Evolutionary conservation across 2,329 filamentous ascomycete genomes (phyloP).

Genomic region (Clonostachys rosea): DNA sequence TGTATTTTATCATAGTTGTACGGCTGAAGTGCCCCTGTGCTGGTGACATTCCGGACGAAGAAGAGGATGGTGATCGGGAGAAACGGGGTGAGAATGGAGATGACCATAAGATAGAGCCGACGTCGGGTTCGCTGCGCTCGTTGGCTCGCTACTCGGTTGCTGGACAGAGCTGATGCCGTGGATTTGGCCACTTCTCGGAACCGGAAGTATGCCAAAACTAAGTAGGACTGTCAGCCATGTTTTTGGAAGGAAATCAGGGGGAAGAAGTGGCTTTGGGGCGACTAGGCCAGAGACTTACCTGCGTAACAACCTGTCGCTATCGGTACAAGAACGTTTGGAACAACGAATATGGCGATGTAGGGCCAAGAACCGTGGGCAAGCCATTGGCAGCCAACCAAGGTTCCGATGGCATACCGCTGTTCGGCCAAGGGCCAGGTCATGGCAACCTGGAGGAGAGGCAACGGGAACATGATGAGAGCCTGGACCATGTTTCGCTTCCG

Average conservation of each 20-base stretch:
- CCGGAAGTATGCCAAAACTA: conserved; percentile 40
- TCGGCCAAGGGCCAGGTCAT: conserved; percentile 41
- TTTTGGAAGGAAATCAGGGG: neutral
- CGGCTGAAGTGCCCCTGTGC: conserved; percentile 15
- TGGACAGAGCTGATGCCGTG: conserved; percentile 30
- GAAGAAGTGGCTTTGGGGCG: neutral
- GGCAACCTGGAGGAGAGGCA: conserved; percentile 42
- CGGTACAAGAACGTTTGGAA: conserved; percentile 37
- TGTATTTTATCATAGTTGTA: conserved; percentile 39
- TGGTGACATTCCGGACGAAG: conserved; percentile 31
- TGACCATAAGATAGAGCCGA: conserved; percentile 50
- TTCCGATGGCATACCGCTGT: conserved; percentile 43
- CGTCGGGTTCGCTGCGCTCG: conserved; percentile 42
- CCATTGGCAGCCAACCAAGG: conserved; percentile 44
- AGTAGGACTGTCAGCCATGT: neutral
- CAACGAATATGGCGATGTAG: conserved; percentile 40
- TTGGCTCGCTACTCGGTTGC: conserved; percentile 30
- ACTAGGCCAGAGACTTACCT: conserved; percentile 26
- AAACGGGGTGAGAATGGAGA: conserved; percentile 46
- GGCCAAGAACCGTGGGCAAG: conserved; percentile 39
- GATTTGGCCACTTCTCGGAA: conserved; percentile 39
- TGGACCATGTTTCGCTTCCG: conserved; percentile 37
- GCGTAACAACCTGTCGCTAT: conserved; percentile 39
- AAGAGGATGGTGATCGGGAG: conserved; percentile 40
- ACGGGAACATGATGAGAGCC: conserved; percentile 48